Conservation (phyloP, 441 rosid genomes). For the Geranium incanum region DNA sequence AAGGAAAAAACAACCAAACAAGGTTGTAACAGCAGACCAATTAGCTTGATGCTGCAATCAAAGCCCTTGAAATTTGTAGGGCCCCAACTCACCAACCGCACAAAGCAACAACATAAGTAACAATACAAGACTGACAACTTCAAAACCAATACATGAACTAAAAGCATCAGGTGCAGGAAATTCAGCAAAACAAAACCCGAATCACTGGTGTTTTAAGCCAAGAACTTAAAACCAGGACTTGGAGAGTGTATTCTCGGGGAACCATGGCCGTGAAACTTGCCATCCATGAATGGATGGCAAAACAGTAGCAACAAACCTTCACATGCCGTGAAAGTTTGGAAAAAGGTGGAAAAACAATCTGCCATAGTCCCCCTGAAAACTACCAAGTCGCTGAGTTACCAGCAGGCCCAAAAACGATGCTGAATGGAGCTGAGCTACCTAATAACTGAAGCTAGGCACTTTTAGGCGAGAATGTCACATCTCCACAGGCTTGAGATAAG, state of each 20-base stretch:
- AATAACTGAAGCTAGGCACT: background rate
- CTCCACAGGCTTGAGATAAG: slow-evolving; percentile 76
- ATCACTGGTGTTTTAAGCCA: slow-evolving; percentile 16
- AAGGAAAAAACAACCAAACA: slow-evolving; percentile 21
- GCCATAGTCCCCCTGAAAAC: slow-evolving; percentile 37
- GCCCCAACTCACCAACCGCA: slow-evolving; percentile 19
- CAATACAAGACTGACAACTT: slow-evolving; percentile 16
- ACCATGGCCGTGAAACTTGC: slow-evolving; percentile 35
- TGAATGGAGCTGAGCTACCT: slow-evolving; percentile 24
- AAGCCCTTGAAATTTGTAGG: slow-evolving; percentile 32
- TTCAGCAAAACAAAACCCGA: slow-evolving; percentile 27
- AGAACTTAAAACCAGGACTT: slow-evolving; percentile 27
- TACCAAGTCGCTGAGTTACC: slow-evolving; percentile 32
- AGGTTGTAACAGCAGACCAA: slow-evolving; percentile 34
- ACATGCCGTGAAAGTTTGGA: slow-evolving; percentile 28
- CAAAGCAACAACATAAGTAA: slow-evolving; percentile 20
- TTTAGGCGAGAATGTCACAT: slow-evolving; percentile 76
- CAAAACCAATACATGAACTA: slow-evolving; percentile 18
- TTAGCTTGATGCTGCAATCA: slow-evolving; percentile 43
- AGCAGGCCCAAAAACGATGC: slow-evolving; percentile 60
- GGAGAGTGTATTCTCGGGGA: slow-evolving; percentile 35
- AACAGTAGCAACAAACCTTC: slow-evolving; percentile 39
- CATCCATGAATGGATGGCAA: slow-evolving; percentile 20
- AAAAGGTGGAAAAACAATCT: slow-evolving; percentile 26
- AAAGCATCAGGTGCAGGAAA: slow-evolving; percentile 19